A percentile compares a stretch with the other conserved stretches of the same genome.
Conservation (phyloP, 1,284 basidiomycete species). For the Butyriboletus pseudospeciosus region DNA sequence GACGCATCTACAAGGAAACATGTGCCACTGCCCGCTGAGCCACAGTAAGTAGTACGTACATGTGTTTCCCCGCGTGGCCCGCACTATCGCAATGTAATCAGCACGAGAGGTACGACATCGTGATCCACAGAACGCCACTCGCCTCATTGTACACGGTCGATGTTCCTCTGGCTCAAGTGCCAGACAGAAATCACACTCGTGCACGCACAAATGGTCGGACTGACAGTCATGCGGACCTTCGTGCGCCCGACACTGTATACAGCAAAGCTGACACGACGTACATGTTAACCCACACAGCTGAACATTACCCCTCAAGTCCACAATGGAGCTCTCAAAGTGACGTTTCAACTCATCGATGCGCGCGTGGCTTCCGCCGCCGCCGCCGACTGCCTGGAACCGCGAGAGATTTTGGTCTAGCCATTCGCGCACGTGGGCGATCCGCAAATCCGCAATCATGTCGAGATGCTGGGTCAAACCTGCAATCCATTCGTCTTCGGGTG, state of each 20-base stretch:
- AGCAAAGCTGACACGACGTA: slow-evolving; percentile 44
- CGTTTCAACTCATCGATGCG: slow-evolving; percentile 46
- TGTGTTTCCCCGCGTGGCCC: slow-evolving; percentile 52
- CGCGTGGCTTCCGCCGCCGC: slow-evolving; percentile 28
- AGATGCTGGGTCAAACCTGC: slow-evolving; percentile 38
- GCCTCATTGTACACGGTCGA: slow-evolving; percentile 44
- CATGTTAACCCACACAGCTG: slow-evolving; percentile 51
- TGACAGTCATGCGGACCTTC: slow-evolving; percentile 45
- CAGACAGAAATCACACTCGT: slow-evolving; percentile 42
- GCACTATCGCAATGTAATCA: slow-evolving; percentile 36
- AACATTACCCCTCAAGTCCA: slow-evolving; percentile 43
- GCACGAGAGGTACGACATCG: background rate
- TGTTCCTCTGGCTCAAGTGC: slow-evolving; percentile 31
- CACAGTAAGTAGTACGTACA: slow-evolving; percentile 34
- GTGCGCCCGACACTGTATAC: slow-evolving; percentile 44
- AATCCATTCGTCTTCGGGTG: slow-evolving; percentile 41
- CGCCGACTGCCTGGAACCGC: slow-evolving; percentile 37
- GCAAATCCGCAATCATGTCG: slow-evolving; percentile 34
- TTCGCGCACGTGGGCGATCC: slow-evolving; percentile 43
- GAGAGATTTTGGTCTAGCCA: slow-evolving; percentile 51
- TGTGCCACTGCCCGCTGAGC: background rate
- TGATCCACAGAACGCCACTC: slow-evolving; percentile 14
- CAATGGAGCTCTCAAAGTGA: slow-evolving; percentile 37
- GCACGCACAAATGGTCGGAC: slow-evolving; percentile 45
- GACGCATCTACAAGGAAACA: slow-evolving; percentile 38